These are phyloP conservation scores for Colletotrichum tamarilloi DNA, from an alignment of 2,329 filamentous ascomycete species.

Conservation along the genomic window DNA sequence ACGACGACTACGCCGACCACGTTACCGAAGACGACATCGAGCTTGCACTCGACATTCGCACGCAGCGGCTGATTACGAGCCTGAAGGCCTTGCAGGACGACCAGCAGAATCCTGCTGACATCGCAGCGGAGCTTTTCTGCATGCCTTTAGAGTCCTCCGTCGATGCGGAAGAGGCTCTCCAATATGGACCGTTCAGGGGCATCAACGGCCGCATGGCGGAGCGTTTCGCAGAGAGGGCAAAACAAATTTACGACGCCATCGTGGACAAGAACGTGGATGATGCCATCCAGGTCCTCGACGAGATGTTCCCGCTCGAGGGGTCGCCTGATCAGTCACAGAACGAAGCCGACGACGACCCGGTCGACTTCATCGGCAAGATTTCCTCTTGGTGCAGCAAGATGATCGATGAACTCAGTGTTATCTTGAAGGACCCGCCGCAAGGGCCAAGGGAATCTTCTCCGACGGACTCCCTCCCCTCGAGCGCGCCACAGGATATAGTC, in stretches of 20 bases:
- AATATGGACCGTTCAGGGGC: slow-evolving; percentile 11
- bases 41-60: slow-evolving; percentile 51
- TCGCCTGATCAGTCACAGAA: background rate
- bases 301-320: slow-evolving; percentile 7
- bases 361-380: background rate
- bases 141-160: background rate
- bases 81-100: slow-evolving; percentile 32
- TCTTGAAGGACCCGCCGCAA: background rate
- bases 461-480: slow-evolving; percentile 18
- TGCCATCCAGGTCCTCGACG: slow-evolving; percentile 10
- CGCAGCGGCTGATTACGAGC: slow-evolving; percentile 45
- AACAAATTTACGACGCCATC: slow-evolving; percentile 1
- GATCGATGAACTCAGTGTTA: slow-evolving; percentile 13
- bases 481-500: background rate
- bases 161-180: slow-evolving; percentile 12
- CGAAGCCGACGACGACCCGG: background rate
- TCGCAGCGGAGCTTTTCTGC: slow-evolving; percentile 22
- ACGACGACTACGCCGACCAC: slow-evolving; percentile 11
- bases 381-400: slow-evolving; percentile 5
- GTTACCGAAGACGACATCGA: slow-evolving; percentile 36
- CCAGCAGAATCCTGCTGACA: background rate
- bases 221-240: slow-evolving; percentile 1
- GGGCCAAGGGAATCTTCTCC: slow-evolving; percentile 1
- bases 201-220: background rate
- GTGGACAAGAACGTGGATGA: slow-evolving; percentile 16